Evolutionary conservation across 495 filamentous ascomycete genomes (phyloP), one percentile per base, ranked within the genome.

Genomic region (Neurospora tetraspora): DNA sequence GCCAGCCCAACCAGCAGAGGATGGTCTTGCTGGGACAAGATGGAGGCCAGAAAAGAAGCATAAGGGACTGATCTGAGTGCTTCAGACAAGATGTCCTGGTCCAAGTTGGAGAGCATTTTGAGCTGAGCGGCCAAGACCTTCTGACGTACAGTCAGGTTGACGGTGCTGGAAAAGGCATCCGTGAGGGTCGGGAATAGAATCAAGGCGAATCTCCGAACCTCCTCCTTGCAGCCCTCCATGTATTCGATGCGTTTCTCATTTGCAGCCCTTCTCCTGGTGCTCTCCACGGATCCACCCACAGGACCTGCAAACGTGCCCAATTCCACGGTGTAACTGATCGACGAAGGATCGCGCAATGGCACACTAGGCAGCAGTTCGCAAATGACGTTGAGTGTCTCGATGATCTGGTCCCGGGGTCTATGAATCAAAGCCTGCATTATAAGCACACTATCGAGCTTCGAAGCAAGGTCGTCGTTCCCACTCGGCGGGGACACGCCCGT

Each of bases 361-460:
- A 93, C 83, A 16, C 84, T 87, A 4, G 96, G 96, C 36, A 99
- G 86, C 18, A 99, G 86, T 84, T 98, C 96, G 83, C 96, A 98
- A 74, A 98, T 94, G 72, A 99, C 94, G 80, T 97, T 98, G 71
- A 99, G 88, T 5, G 96, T 97, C 84, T 99, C 96, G 77, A 93
- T 94, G 36, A 99, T 91, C 80, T 98, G 96, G 77, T 99, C 96
- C 61, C 94, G 89, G n/a, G 96, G 96, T 40, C 94, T 89, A 78
- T 98, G 96, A 71, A 99, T 97, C 76, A 99, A 83, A 39, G 96
- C 94, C 79, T 99, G 96, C 96, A 99, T 98, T 81, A 98, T 94
- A 69, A 99, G 89, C 37, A 98, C 95, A 78, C 93, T 97, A 82
- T 98, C 95, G 78, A 98, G 94, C 82, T 96, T 97, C 34, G 87